These are phyloP conservation scores for Lotus japonicus DNA, from an alignment of 306 rosid genomes.

Conservation along the genomic window DNA sequence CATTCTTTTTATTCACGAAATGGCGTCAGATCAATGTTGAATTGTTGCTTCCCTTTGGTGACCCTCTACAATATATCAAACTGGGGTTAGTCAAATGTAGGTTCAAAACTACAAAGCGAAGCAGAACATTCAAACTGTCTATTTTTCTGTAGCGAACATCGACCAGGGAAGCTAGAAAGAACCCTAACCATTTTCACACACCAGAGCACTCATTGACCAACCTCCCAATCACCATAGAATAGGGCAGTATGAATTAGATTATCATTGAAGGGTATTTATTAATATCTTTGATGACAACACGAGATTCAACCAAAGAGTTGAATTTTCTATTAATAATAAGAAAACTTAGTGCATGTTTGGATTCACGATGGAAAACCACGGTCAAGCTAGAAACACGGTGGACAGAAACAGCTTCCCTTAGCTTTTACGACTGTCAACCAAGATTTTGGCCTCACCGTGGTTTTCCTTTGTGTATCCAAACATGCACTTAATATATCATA, in stretches of 20 bases:
- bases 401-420: too few relatives aligned
- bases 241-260: not conserved
- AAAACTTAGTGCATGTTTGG: too few relatives aligned
- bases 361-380: too few relatives aligned
- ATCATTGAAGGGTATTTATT: not conserved
- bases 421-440: too few relatives aligned
- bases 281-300: not conserved
- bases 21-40: constrained; percentile 82
- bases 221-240: not conserved
- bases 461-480: too few relatives aligned
- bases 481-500: not conserved
- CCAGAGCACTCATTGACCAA: not conserved
- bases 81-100: constrained; percentile 5
- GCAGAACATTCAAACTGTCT: not conserved
- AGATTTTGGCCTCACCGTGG: too few relatives aligned
- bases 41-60: constrained; percentile 78
- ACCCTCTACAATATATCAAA: constrained; percentile 47
- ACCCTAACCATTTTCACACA: not conserved
- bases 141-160: not conserved
- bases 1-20: constrained; percentile 46
- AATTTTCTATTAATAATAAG: not conserved
- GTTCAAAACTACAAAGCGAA: not conserved
- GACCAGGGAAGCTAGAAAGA: not conserved
- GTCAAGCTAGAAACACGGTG: too few relatives aligned
- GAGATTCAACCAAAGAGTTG: not conserved